These are phyloP conservation scores for Yueomyces sp. DNA, from an alignment of 1,139 yeast species.

Conservation along the genomic window DNA sequence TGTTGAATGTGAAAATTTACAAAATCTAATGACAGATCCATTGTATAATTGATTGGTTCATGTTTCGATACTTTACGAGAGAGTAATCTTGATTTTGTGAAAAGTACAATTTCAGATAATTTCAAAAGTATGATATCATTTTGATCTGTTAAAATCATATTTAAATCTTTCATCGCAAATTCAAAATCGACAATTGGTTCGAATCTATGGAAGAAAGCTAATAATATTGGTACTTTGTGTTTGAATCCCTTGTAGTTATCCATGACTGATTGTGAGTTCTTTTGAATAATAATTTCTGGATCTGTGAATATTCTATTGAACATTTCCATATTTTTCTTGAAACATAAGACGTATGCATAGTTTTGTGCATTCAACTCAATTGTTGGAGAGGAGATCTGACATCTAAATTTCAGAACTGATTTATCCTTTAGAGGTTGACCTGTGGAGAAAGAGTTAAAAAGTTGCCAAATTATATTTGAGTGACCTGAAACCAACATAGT, in stretches of 20 bases:
- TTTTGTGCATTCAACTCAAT: slow-evolving; percentile 26
- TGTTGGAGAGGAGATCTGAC: slow-evolving; percentile 34
- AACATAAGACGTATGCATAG: slow-evolving; percentile 22
- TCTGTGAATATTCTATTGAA: slow-evolving; percentile 11
- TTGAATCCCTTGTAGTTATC: too few relatives aligned
- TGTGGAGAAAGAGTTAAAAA: slow-evolving; percentile 31
- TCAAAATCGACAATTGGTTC: neutral
- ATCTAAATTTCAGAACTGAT: slow-evolving; percentile 33
- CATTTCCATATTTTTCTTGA: slow-evolving; percentile 21
- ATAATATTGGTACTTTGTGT: neutral
- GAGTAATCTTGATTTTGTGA: neutral
- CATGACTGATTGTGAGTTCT: neutral
- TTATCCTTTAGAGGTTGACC: slow-evolving; percentile 29
- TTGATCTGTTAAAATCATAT: neutral
- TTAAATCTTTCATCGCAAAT: neutral
- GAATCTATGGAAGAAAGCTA: neutral
- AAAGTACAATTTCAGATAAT: neutral
- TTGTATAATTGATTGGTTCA: neutral
- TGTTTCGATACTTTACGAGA: neutral
- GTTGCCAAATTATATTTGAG: slow-evolving; percentile 38
- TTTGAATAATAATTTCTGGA: slow-evolving; percentile 7
- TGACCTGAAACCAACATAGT: slow-evolving; percentile 40
- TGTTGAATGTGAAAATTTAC: slow-evolving; percentile 2
- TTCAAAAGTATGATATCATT: neutral
- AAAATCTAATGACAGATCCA: neutral